phyloP scores from a whole-genome alignment of 225 moss, liverwort and hornwort genomes.

The Rhytidiadelphus loreus region DNA sequence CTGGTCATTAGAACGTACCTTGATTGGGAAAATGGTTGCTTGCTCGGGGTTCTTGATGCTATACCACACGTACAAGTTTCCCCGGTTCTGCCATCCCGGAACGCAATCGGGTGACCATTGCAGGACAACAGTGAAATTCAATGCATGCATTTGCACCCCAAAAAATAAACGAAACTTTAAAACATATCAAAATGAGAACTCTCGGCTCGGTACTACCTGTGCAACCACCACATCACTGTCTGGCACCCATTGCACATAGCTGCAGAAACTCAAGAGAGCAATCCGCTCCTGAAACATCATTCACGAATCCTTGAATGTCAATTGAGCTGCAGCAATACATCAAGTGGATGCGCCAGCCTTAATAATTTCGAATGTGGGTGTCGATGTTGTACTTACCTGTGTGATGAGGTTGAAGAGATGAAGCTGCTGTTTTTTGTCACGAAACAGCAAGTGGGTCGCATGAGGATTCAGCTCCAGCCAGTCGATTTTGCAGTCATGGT shows the following conservation, averaged over 20 bases:
- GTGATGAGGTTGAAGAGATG: conserved; percentile 68
- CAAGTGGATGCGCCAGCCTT: neutral
- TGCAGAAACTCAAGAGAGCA: conserved; percentile 73
- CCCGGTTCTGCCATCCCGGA: conserved; percentile 44
- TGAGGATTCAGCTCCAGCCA: conserved; percentile 87
- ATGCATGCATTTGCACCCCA: neutral
- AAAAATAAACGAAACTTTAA: neutral
- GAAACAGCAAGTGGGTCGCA: conserved; percentile 75
- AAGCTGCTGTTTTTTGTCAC: conserved; percentile 82
- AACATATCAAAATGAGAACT: neutral
- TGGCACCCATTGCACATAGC: conserved; percentile 98
- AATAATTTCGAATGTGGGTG: neutral
- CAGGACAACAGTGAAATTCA: neutral
- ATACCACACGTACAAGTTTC: conserved; percentile 85
- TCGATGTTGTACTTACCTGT: conserved; percentile 28
- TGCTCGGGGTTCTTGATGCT: conserved; percentile 79
- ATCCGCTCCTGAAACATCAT: conserved; percentile 55
- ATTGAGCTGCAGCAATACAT: neutral
- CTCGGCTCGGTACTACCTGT: conserved; percentile 35
- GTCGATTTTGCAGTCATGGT: conserved; percentile 74
- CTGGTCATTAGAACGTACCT: conserved; percentile 23
- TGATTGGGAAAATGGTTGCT: conserved; percentile 75
- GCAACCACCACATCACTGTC: conserved; percentile 88
- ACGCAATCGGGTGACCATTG: neutral
- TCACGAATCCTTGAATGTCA: neutral